Evolutionary conservation across 495 filamentous ascomycete genomes (phyloP).

Genomic region (Daldinia loculata): DNA sequence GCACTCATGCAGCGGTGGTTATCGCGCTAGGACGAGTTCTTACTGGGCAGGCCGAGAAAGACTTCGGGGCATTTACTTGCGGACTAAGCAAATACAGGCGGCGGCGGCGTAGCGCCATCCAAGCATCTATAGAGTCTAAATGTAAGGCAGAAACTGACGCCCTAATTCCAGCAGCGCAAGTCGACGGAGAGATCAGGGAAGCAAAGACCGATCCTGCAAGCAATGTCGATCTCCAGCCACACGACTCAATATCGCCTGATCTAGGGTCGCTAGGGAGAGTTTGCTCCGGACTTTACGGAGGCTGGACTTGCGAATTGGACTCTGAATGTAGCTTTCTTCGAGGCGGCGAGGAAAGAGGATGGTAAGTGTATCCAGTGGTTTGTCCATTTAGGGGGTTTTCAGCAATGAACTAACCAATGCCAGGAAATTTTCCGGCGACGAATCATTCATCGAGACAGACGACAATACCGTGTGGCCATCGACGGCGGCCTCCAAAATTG

Average conservation of each 20-base stretch:
- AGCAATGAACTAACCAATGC: constrained; percentile 34
- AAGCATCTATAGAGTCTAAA: background rate
- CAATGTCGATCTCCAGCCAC: constrained; percentile 45
- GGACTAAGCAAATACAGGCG: constrained; percentile 69
- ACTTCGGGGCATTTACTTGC: constrained; percentile 89
- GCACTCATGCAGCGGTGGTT: constrained; percentile 88
- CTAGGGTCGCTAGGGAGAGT: constrained; percentile 64
- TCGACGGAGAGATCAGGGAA: constrained; percentile 36
- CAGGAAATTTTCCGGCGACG: constrained; percentile 81
- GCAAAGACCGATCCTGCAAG: constrained; percentile 44
- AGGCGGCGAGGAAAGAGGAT: constrained; percentile 85
- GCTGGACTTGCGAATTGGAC: constrained; percentile 81
- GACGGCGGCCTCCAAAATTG: constrained; percentile 10
- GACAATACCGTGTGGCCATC: constrained; percentile 26
- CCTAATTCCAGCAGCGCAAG: constrained; percentile 25
- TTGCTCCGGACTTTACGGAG: constrained; percentile 76
- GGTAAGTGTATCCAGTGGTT: constrained; percentile 64
- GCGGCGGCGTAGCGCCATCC: background rate
- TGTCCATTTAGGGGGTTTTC: constrained; percentile 22
- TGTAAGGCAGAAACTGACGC: constrained; percentile 6
- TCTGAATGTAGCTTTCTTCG: constrained; percentile 83
- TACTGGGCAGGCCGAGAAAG: constrained; percentile 74
- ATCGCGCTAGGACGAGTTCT: constrained; percentile 85
- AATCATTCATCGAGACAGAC: constrained; percentile 64
- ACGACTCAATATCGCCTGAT: constrained; percentile 48